A percentile compares a stretch with the other conserved stretches of the same genome.
Conservation (phyloP, 441 rosid species). For the Aquilaria agallochum region DNA sequence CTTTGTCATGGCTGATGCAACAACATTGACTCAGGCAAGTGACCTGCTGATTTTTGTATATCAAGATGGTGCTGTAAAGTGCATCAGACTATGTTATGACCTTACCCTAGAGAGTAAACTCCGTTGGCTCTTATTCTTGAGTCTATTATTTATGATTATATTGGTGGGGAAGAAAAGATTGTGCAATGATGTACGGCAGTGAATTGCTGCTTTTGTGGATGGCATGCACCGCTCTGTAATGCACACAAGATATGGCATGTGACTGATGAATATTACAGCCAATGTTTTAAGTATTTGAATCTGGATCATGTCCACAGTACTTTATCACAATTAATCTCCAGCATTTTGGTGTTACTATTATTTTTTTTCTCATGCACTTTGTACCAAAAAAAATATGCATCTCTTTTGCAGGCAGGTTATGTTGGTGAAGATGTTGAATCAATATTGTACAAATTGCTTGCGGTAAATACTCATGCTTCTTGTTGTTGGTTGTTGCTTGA, state of each 20-base stretch:
- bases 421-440: conserved; percentile 99
- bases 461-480: conserved; percentile 35
- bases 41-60: background rate
- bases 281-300: too few relatives aligned
- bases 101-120: too few relatives aligned
- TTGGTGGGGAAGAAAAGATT: background rate
- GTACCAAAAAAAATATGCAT: background rate
- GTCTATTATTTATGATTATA: background rate
- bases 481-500: background rate
- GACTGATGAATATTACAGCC: too few relatives aligned
- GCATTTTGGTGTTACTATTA: too few relatives aligned
- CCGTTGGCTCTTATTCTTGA: background rate
- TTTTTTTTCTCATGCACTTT: too few relatives aligned
- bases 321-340: too few relatives aligned
- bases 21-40: conserved; percentile 91
- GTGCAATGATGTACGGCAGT: background rate
- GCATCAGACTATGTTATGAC: too few relatives aligned
- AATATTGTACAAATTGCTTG: conserved; percentile 76
- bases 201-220: background rate
- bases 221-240: too few relatives aligned
- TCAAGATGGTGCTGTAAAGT: background rate
- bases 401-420: conserved; percentile 77
- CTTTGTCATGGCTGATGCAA: conserved; percentile 96
- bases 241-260: too few relatives aligned
- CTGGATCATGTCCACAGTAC: too few relatives aligned